Conservation (phyloP, 2,329 filamentous ascomycete genomes). For the Tolypocladium cylindrosporum region DNA sequence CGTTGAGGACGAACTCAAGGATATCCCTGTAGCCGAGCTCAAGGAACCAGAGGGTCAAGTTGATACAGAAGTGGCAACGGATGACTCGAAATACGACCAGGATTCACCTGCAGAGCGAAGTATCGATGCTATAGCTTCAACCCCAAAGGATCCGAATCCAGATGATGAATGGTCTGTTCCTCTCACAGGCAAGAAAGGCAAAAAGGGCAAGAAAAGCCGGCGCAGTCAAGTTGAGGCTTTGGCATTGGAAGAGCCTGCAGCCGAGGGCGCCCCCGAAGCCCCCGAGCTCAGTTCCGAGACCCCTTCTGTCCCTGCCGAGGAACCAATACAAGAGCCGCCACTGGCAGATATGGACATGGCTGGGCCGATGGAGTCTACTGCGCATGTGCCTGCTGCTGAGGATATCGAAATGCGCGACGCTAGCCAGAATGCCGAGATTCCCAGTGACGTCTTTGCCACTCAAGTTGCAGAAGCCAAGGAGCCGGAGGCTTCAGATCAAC, state of each 20-base stretch:
- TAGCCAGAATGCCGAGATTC: neutral
- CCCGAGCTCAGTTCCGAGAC: neutral
- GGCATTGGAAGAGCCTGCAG: neutral
- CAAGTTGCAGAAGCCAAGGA: neutral
- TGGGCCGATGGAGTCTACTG: neutral
- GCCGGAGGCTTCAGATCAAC: neutral
- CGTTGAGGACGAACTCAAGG: neutral
- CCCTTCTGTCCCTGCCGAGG: neutral
- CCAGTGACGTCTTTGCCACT: neutral
- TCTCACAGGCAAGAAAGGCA: constrained; percentile 10
- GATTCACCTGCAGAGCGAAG: neutral
- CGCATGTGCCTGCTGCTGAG: neutral
- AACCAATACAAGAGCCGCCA: neutral
- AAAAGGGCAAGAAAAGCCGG: constrained; percentile 9
- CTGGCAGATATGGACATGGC: neutral
- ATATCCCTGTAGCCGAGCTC: neutral
- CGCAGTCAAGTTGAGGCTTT: constrained; percentile 4
- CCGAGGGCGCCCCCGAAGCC: neutral
- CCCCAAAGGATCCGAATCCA: neutral
- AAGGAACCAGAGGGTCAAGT: constrained; percentile 1
- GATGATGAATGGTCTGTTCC: constrained; percentile 6
- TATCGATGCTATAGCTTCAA: neutral
- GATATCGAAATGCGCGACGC: neutral
- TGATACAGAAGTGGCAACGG: neutral
- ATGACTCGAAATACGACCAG: neutral